phyloP scores from a whole-genome alignment of 192 early-diverging fungal genomes.

The Dimargaris xerosporica region DNA sequence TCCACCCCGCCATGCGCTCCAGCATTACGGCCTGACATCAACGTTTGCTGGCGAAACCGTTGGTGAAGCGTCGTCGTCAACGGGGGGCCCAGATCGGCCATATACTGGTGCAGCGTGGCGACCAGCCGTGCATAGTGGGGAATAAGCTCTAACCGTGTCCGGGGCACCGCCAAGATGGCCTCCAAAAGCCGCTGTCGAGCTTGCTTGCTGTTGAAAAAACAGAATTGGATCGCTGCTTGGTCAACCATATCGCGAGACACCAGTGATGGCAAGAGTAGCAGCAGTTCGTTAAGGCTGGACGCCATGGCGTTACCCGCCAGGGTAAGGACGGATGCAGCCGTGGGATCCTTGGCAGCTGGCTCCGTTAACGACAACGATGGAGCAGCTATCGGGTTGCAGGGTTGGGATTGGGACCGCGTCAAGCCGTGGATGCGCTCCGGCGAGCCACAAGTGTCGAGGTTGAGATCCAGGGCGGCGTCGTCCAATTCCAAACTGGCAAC shows the following conservation, averaged over 20 bases:
- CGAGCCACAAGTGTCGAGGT: too few relatives aligned
- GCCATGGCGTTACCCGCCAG: constrained; percentile 15
- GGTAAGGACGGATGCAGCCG: constrained; percentile 11
- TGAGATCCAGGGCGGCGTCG: too few relatives aligned
- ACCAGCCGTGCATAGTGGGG: constrained; percentile 87
- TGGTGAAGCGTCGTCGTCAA: constrained; percentile 40
- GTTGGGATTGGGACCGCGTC: too few relatives aligned
- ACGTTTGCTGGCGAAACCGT: constrained; percentile 45
- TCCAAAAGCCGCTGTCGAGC: constrained; percentile 63
- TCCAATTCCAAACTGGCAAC: too few relatives aligned
- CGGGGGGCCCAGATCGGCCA: constrained; percentile 66
- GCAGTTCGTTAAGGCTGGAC: constrained; percentile 45
- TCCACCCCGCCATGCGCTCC: constrained; percentile 15
- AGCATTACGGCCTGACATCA: constrained; percentile 37
- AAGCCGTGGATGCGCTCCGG: too few relatives aligned
- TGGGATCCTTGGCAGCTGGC: constrained; percentile 14
- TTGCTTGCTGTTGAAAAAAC: constrained; percentile 70
- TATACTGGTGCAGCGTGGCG: constrained; percentile 69
- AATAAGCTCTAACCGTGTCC: constrained; percentile 65
- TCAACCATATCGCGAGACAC: constrained; percentile 78
- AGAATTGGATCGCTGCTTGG: constrained; percentile 81
- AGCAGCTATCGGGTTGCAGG: too few relatives aligned
- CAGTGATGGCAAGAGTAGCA: constrained; percentile 55
- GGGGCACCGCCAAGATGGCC: constrained; percentile 60
- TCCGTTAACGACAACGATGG: not conserved